Base-by-base conservation (phyloP, 2,329 filamentous ascomycete species). In the Xylariaceae sp. region DNA sequence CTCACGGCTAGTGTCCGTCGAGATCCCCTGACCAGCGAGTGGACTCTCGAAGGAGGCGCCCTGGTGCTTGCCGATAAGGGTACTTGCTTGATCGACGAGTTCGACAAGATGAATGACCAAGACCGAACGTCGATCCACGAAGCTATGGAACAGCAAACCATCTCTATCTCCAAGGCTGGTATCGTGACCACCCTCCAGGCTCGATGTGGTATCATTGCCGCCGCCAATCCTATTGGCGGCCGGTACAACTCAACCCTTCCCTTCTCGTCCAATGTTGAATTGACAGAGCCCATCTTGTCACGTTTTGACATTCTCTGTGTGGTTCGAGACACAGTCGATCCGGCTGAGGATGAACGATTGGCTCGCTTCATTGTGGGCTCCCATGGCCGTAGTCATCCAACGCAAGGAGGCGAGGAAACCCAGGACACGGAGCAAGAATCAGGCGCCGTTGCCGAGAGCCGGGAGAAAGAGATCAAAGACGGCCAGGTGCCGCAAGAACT, bases 101-200 rank as follows among this genome's bases (percentile, higher is more conserved):
- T 98, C 60, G 93, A 98, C 79, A 98, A 98, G 77, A 98, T 98
- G 93, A 97, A 97, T 66, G 93, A 98, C 65, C 90, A 97, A 64
- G 93, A 98, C 67, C 83, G 93, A 54, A 97, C 93, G 1, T 95
- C 90, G 6, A 98, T 98, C 57, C 93, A 98, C 77, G 93, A 98
- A 75, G 93, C 93, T 49, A 98, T 98, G 93, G 93, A 98, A 68
- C 93, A 98, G 69, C 93, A 98, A 70, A 98, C 93, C 2, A 98
- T 98, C 56, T 97, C 92, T 50, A 98, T 98, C 62, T 95, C 90
- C 54, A 98, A 98, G 66, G 93, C 93, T 1, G 93, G 93, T 68
- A 98, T 98, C 50, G 93, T 98, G 35, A 98, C 93, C 1, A 97
- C 93, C 0, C 76, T 98, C 1, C 92, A 98, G 67, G 93, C 93